phyloP scores from a whole-genome alignment of 2,329 filamentous ascomycete species.

The Colletotrichum sp. region DNA sequence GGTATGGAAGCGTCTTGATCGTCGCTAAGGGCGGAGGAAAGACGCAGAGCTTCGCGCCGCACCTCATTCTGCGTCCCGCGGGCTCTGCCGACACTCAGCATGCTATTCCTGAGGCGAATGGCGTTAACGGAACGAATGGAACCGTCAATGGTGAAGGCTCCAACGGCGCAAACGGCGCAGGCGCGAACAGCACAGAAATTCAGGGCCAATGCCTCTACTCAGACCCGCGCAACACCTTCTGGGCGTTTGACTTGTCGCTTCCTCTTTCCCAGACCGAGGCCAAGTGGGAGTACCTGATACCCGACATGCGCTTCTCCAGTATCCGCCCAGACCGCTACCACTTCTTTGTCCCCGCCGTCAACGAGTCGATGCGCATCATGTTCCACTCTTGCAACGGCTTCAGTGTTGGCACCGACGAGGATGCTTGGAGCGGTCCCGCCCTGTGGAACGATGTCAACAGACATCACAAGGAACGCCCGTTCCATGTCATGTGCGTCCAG shows the following conservation, averaged over 20 bases:
- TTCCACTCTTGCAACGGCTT: conserved; percentile 99
- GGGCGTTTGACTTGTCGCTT: conserved; percentile 85
- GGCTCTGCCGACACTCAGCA: conserved; percentile 29
- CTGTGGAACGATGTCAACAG: conserved; percentile 95
- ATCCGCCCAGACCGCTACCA: conserved; percentile 64
- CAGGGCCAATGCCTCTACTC: conserved; percentile 67
- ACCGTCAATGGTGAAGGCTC: conserved; percentile 33
- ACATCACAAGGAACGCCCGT: conserved; percentile 77
- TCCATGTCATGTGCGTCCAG: conserved; percentile 80
- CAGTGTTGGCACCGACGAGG: conserved; percentile 83
- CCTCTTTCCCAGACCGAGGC: conserved; percentile 74
- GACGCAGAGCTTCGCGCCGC: conserved; percentile 62
- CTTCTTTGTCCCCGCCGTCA: conserved; percentile 85
- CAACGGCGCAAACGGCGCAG: conserved; percentile 27
- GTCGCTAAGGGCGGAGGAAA: conserved; percentile 76
- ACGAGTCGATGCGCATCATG: conserved; percentile 96
- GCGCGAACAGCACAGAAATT: conserved; percentile 37
- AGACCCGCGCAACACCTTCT: conserved; percentile 79
- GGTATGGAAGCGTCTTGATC: conserved; percentile 86
- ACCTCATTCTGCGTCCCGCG: conserved; percentile 57
- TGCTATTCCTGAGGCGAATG: conserved; percentile 27
- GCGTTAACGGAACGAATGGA: conserved; percentile 29
- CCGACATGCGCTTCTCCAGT: conserved; percentile 66
- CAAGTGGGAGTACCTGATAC: conserved; percentile 80
- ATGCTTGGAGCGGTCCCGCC: conserved; percentile 87